These are phyloP conservation scores for Penicillium parvum DNA, from an alignment of 495 filamentous ascomycete genomes.

Conservation along the genomic window DNA sequence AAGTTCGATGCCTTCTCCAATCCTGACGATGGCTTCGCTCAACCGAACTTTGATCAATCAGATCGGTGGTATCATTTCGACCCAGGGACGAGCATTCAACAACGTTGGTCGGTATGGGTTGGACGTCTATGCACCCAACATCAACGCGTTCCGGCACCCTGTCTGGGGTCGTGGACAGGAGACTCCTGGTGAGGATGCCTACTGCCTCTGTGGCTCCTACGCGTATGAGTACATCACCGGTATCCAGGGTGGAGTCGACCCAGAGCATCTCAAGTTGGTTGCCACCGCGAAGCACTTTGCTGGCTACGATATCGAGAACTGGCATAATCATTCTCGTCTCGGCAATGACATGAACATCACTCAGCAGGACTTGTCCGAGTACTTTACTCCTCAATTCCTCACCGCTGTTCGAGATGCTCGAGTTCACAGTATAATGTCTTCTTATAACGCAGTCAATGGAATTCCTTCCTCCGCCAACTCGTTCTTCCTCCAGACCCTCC, in stretches of 20 bases:
- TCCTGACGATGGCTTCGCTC: conserved; percentile 55
- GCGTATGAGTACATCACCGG: conserved; percentile 56
- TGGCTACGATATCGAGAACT: conserved; percentile 62
- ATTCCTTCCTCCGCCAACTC: conserved; percentile 52
- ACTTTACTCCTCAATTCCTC: conserved; percentile 38
- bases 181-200: conserved; percentile 60
- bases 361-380: conserved; percentile 53
- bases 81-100: conserved; percentile 63
- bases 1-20: conserved; percentile 59
- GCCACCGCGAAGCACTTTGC: conserved; percentile 64
- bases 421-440: conserved; percentile 56
- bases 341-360: conserved; percentile 54
- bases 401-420: conserved; percentile 47
- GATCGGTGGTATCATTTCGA: conserved; percentile 54
- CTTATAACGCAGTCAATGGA: conserved; percentile 59
- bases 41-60: conserved; percentile 55
- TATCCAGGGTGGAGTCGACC: conserved; percentile 51
- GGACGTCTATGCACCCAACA: conserved; percentile 64
- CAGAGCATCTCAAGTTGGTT: conserved; percentile 48
- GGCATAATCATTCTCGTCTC: conserved; percentile 48
- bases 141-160: conserved; percentile 62
- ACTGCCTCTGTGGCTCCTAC: conserved; percentile 49
- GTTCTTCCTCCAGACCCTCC: conserved; percentile 54
- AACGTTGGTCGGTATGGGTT: conserved; percentile 55
- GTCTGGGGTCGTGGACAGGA: conserved; percentile 61